Evolutionary conservation across 306 rosid genomes (phyloP).

Genomic region (Purshia tridentata): DNA sequence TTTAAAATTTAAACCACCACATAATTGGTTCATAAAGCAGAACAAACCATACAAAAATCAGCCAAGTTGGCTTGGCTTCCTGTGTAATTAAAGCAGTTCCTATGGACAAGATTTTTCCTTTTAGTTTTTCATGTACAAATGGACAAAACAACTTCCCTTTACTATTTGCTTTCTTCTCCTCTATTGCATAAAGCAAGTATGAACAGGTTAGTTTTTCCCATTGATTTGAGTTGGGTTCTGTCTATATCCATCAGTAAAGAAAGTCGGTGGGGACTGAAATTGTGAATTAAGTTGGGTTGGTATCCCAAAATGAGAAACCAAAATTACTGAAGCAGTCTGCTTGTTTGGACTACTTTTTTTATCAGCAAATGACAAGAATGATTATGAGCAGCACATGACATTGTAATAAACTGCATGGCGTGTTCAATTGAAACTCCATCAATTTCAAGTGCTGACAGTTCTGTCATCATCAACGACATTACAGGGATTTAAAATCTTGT

Average conservation of each 20-base stretch:
- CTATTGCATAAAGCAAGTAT: background rate
- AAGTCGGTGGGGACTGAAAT: too few species aligned
- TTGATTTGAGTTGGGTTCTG: background rate
- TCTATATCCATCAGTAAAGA: background rate
- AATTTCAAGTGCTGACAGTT: too few species aligned
- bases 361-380: too few species aligned
- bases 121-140: background rate
- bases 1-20: background rate
- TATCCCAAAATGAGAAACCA: too few species aligned
- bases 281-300: too few species aligned
- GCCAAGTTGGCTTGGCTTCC: background rate
- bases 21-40: background rate
- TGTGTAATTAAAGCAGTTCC: background rate
- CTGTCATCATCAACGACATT: accelerated
- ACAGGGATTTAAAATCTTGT: too few species aligned
- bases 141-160: background rate
- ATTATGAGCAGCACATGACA: too few species aligned
- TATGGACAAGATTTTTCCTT: background rate
- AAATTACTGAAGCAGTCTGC: too few species aligned
- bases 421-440: too few species aligned
- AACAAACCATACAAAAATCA: background rate
- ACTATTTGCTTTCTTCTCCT: background rate
- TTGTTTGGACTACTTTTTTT: too few species aligned
- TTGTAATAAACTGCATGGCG: too few species aligned
- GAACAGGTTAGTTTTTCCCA: background rate